A percentile compares a stretch with the other conserved stretches of the same genome.
phyloP scores from a whole-genome alignment of 139 green algal species.

The Penium margaritaceum region DNA sequence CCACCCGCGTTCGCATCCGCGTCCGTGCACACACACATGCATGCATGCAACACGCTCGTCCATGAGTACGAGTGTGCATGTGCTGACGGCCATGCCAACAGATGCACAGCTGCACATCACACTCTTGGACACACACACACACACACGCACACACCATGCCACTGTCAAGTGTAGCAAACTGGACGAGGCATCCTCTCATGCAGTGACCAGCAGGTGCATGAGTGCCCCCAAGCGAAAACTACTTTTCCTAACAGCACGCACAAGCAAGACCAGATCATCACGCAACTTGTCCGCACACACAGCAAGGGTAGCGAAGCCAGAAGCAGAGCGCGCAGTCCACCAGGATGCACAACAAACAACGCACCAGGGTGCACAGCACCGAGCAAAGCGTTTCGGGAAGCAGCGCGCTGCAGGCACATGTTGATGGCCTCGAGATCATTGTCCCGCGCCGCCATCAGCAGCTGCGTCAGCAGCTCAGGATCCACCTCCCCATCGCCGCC shows the following conservation, averaged over 20 bases:
- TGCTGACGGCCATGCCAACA: too few relatives aligned
- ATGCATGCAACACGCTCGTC: not conserved
- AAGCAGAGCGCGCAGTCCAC: not conserved
- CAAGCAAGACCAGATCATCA: not conserved
- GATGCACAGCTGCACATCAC: too few relatives aligned
- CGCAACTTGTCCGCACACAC: too few relatives aligned
- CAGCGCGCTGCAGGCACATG: constrained; percentile 2
- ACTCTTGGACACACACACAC: too few relatives aligned
- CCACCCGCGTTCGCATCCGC: not conserved
- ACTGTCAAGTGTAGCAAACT: not conserved
- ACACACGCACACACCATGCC: too few relatives aligned
- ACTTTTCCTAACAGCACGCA: not conserved
- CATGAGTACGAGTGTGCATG: not conserved
- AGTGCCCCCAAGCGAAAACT: not conserved
- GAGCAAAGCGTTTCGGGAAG: not conserved
- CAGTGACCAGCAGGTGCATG: not conserved
- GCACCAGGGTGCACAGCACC: not conserved
- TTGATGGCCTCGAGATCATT: constrained; percentile 5
- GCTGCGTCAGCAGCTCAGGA: too few relatives aligned
- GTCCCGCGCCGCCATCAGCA: not conserved
- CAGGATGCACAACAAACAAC: not conserved
- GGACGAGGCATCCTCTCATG: not conserved
- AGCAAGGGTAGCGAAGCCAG: not conserved
- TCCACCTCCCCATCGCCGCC: too few relatives aligned
- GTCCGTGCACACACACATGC: not conserved